Conservation (phyloP, 1,284 basidiomycete species). For the Moesziomyces antarcticus region DNA sequence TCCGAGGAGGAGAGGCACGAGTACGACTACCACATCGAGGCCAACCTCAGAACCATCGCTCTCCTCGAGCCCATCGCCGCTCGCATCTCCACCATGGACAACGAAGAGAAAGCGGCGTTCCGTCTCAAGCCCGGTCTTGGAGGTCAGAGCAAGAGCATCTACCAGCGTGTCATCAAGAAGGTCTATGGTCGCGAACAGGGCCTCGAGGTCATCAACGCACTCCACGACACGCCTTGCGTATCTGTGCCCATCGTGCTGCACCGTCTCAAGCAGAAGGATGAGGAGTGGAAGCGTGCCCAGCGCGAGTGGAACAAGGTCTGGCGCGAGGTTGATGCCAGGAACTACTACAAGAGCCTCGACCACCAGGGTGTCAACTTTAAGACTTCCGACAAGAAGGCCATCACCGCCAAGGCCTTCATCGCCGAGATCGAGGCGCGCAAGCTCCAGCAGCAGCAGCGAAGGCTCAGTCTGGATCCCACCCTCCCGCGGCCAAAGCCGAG, state of each 20-base stretch:
- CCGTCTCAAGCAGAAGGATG: conserved; percentile 92
- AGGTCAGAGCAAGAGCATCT: conserved; percentile 86
- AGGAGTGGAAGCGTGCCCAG: conserved; percentile 95
- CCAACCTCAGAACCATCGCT: conserved; percentile 88
- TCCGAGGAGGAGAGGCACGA: conserved; percentile 98
- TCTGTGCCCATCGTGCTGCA: conserved; percentile 91
- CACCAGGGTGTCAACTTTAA: conserved; percentile 96
- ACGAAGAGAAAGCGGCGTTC: conserved; percentile 85
- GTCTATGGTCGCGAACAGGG: conserved; percentile 89
- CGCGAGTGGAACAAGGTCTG: conserved; percentile 97
- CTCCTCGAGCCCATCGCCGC: conserved; percentile 88
- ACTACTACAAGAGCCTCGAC: conserved; percentile 91
- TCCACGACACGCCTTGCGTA: conserved; percentile 91
- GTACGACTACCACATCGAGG: conserved; percentile 96
- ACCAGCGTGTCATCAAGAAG: conserved; percentile 93
- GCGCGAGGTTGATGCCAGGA: conserved; percentile 95
- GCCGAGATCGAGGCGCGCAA: conserved; percentile 85
- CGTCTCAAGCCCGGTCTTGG: conserved; percentile 89
- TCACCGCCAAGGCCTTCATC: conserved; percentile 89
- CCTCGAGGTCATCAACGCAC: conserved; percentile 84
- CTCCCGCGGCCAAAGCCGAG: conserved; percentile 60
- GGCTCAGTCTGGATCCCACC: conserved; percentile 57
- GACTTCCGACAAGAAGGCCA: conserved; percentile 92
- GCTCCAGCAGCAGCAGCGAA: conserved; percentile 75
- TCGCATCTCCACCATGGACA: conserved; percentile 88